A percentile compares a stretch with the other conserved stretches of the same genome.
Evolutionary conservation across 208 protist species (phyloP).

Genomic region (Acanthamoeba pearcei): DNA sequence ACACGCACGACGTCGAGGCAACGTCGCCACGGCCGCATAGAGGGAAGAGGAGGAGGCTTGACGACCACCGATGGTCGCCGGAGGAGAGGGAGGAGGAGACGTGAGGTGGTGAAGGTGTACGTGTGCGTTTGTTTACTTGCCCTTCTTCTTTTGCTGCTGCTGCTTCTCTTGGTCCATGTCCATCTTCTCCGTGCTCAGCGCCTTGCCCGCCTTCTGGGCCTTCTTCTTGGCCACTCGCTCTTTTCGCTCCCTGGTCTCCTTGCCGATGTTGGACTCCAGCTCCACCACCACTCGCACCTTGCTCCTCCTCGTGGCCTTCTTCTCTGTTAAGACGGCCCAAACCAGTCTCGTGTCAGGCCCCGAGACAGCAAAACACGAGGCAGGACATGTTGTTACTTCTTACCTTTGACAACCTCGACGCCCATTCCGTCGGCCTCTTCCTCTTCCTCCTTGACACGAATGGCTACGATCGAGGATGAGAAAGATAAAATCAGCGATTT

Average conservation of each 20-base stretch:
- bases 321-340: not conserved
- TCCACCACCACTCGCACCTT: slow-evolving; percentile 50
- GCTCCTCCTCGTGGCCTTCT: not conserved
- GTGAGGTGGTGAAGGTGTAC: not conserved
- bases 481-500: not conserved
- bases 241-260: slow-evolving; percentile 55
- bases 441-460: slow-evolving; percentile 17
- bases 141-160: slow-evolving; percentile 27
- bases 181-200: slow-evolving; percentile 42
- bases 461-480: not conserved
- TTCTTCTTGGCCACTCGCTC: slow-evolving; percentile 52
- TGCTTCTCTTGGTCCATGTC: slow-evolving; percentile 25
- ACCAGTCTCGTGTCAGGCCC: not conserved
- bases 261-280: slow-evolving; percentile 36
- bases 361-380: not conserved
- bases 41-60: not conserved
- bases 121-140: not conserved
- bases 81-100: not conserved
- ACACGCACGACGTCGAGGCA: no score
- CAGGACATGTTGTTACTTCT: not conserved
- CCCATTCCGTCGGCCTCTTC: not conserved
- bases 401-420: not conserved
- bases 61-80: no score
- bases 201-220: slow-evolving; percentile 44
- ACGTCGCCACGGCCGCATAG: not conserved